Conservation (phyloP, 176 grass and related monocot genomes). For the Calamus simplicifolius region DNA sequence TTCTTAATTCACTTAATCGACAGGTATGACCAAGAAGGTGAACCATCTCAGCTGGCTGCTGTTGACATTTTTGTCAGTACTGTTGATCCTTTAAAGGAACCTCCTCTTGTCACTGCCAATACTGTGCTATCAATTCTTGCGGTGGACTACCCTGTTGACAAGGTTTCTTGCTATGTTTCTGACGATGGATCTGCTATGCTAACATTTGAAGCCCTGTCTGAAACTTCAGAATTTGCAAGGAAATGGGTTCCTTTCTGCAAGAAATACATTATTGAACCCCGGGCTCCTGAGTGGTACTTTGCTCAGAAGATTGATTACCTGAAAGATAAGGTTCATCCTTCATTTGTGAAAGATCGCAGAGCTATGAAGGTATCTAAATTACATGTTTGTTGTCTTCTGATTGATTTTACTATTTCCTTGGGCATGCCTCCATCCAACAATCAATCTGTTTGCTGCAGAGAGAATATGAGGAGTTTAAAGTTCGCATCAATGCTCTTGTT, state of each 20-base stretch:
- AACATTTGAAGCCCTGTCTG: constrained; percentile 77
- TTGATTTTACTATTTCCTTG: constrained; percentile 6
- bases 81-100: constrained; percentile 95
- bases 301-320: constrained; percentile 93
- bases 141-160: constrained; percentile 92
- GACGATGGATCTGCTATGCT: constrained; percentile 98
- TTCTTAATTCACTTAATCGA: background rate
- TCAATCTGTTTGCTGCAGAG: constrained; percentile 42
- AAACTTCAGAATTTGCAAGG: constrained; percentile 99
- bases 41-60: constrained; percentile 79
- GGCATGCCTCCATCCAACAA: background rate
- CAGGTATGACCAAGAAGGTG: constrained; percentile 95
- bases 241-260: constrained; percentile 98
- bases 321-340: constrained; percentile 86
- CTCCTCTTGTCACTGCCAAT: constrained; percentile 97
- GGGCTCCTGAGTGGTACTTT: constrained; percentile 94
- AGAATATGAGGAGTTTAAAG: constrained; percentile 99
- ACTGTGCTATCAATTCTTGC: constrained; percentile 98
- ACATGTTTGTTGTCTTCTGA: constrained; percentile 3
- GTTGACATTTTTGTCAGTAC: constrained; percentile 99
- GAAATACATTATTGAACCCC: constrained; percentile 90
- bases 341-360: constrained; percentile 91
- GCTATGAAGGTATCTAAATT: constrained; percentile 88
- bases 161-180: constrained; percentile 98
- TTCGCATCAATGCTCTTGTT: constrained; percentile 80